Base-by-base conservation (phyloP, 1,139 yeast genomes). In the Kodamaea sp. region DNA sequence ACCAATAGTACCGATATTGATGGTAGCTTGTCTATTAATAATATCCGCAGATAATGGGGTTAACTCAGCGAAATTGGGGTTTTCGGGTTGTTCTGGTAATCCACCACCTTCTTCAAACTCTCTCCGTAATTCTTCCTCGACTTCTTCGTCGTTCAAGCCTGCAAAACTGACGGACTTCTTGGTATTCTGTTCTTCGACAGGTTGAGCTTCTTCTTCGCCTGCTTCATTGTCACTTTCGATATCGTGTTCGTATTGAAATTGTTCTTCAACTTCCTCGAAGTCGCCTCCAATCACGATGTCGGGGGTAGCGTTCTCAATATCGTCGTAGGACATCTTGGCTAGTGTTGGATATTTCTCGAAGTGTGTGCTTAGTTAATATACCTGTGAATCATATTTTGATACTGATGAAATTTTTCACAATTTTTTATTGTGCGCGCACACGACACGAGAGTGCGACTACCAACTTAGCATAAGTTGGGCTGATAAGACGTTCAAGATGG, bases 21-120 rank as follows among this genome's bases (percentile, higher is more conserved):
- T 89, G 36, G 99, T 94, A 40, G 99, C 99, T 71, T 94, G 99
- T 75, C 98, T 86, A 63, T 88, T 89, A 66, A 92, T 92, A 59
- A 92, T 92, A 55, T 89, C 97, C 35, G 96, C 94, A 10, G 95
- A 83, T 47, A 87, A 73, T 29, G 97, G 97, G 29, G 92, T 85
- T 63, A 90, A 70, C 49, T 70, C 61, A 30, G 80, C 48, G 52
- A 89, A 84, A 57, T 90, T 96, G 35, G 95, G 95, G 61, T 87
- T 73, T 29, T 76, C 83, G 41, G 97, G 96, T 66, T 92, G 98
- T 59, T 86, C 96, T 37, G 98, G 98, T 41, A 92, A 76, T 37
- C 98, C 97, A 37, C 97, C 97, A 57, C 97, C 97, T 66, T 89
- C 97, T 72, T 86, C 96, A 50, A 90, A 90, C 60, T 92, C 97